Evolutionary conservation across 2,329 filamentous ascomycete genomes (phyloP).

Genomic region (Phialophora chinensis): DNA sequence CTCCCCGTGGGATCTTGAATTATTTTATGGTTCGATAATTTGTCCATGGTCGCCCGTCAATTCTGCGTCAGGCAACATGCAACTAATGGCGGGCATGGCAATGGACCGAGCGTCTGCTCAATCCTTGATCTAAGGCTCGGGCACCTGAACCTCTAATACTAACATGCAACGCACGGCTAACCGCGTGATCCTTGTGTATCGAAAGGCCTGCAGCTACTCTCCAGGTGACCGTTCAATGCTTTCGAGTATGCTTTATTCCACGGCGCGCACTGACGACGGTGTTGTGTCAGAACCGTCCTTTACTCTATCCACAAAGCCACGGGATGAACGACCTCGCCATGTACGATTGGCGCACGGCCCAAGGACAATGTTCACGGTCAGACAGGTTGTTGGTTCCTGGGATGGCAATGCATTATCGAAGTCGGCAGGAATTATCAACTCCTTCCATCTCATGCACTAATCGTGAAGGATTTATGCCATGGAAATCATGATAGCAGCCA

Average conservation of each 20-base stretch:
- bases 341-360: background rate
- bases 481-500: background rate
- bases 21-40: background rate
- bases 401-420: background rate
- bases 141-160: background rate
- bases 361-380: background rate
- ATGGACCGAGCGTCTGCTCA: background rate
- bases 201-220: background rate
- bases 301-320: background rate
- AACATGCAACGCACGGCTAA: conserved; percentile 1
- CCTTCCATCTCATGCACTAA: background rate
- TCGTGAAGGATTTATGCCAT: background rate
- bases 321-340: background rate
- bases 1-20: background rate
- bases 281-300: background rate
- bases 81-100: background rate
- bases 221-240: background rate
- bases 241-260: background rate
- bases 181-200: background rate
- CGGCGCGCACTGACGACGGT: background rate
- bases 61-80: background rate
- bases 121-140: background rate
- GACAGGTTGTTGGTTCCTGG: background rate
- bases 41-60: background rate
- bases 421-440: background rate